Evolutionary conservation across 441 rosid genomes (phyloP).

Genomic region (Eruca vesicaria): DNA sequence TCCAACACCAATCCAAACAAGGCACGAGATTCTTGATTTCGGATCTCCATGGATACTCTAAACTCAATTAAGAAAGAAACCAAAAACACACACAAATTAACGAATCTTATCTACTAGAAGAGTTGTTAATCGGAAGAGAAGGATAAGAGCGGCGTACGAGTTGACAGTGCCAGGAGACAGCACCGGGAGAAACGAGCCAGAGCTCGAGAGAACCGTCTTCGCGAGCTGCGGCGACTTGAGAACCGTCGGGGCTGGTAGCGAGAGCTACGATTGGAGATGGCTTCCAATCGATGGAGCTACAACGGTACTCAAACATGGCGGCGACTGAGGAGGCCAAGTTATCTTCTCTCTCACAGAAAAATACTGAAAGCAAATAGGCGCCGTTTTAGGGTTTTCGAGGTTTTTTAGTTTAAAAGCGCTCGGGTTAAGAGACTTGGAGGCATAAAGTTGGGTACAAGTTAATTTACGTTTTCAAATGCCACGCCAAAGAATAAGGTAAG

Average conservation of each 20-base stretch:
- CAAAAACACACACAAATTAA: neutral
- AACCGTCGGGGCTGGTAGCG: constrained; percentile 66
- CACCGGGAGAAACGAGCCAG: constrained; percentile 93
- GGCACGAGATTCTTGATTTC: constrained; percentile 70
- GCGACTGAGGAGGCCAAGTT: constrained; percentile 18
- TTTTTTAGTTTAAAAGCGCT: neutral
- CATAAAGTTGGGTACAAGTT: neutral
- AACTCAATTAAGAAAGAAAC: neutral
- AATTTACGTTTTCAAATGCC: neutral
- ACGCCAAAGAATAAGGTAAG: neutral
- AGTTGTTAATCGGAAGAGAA: neutral
- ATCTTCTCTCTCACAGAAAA: neutral
- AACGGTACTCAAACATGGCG: constrained; percentile 60
- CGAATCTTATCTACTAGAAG: neutral
- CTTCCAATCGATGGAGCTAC: constrained; percentile 83
- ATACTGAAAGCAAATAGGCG: neutral
- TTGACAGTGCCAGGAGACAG: constrained; percentile 95
- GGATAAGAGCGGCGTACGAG: constrained; percentile 47
- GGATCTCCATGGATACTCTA: constrained; percentile 88
- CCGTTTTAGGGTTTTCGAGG: constrained; percentile 27
- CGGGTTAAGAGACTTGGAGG: neutral
- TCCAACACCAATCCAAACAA: constrained; percentile 65
- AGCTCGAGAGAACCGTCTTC: constrained; percentile 94
- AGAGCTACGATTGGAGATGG: constrained; percentile 90
- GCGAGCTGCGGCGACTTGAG: constrained; percentile 85